These are phyloP conservation scores for Leptosphaerulina australis DNA, from an alignment of 2,329 filamentous ascomycete genomes.

Conservation along the genomic window DNA sequence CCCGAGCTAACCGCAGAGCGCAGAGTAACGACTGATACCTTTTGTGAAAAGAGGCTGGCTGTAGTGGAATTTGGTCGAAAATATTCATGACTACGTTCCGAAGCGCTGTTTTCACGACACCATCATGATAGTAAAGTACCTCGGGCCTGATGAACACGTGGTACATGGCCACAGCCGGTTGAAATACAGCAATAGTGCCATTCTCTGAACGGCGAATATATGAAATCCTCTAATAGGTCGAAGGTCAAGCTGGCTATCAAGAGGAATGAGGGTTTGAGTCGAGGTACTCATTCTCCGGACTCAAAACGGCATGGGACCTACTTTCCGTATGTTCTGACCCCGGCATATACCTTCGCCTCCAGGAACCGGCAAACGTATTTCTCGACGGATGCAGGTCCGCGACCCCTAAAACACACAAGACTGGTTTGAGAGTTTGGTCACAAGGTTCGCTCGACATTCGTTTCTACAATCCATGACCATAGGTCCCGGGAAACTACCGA, in stretches of 20 bases:
- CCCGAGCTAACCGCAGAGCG: too few species aligned
- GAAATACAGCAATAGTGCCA: too few species aligned
- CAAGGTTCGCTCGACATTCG: background rate
- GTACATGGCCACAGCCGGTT: too few species aligned
- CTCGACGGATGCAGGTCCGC: slow-evolving; percentile 16
- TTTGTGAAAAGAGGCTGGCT: too few species aligned
- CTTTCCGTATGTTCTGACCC: background rate
- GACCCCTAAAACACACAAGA: background rate
- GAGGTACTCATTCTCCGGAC: slow-evolving; percentile 6
- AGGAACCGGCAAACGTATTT: slow-evolving; percentile 2
- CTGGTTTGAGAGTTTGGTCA: background rate
- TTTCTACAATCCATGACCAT: background rate
- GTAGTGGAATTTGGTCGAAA: too few species aligned
- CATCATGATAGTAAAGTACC: too few species aligned
- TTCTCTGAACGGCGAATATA: background rate
- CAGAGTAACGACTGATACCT: too few species aligned
- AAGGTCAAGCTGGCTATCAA: background rate
- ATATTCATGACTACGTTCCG: too few species aligned
- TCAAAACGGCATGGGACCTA: slow-evolving; percentile 2
- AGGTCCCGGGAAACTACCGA: background rate
- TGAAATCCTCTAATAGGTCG: too few species aligned
- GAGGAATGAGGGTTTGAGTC: background rate
- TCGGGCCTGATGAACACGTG: too few species aligned
- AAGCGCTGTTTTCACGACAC: too few species aligned
- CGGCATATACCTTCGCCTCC: background rate